Percentiles rank a stretch among this genome's conserved stretches.
These are phyloP conservation scores for Pyrenophora tritici-repentis DNA, from an alignment of 2,329 filamentous ascomycete species.

Conservation along the genomic window DNA sequence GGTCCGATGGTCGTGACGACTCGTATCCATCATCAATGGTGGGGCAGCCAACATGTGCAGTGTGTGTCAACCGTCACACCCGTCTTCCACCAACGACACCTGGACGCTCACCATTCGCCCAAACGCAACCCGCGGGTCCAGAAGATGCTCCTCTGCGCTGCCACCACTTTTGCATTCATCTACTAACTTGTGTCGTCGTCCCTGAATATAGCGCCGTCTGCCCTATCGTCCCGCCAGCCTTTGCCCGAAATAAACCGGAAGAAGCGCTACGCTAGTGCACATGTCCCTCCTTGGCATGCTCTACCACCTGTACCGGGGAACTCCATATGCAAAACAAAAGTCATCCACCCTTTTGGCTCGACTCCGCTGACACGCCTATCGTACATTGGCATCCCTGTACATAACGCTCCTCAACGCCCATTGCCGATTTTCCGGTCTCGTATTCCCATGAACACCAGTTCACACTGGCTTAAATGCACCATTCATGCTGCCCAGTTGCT, in stretches of 20 bases:
- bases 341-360: conserved; percentile 19
- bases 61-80: too few relatives aligned
- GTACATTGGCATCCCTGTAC: conserved; percentile 14
- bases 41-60: background rate
- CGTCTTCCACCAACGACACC: background rate
- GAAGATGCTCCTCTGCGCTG: background rate
- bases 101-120: background rate
- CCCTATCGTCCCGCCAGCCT: conserved; percentile 4
- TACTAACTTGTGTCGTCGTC: conserved; percentile 1
- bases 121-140: background rate
- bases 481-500: conserved; percentile 20
- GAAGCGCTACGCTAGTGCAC: conserved; percentile 6
- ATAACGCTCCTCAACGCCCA: conserved; percentile 23
- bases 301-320: conserved; percentile 22
- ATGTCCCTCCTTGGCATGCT: conserved; percentile 10
- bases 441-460: conserved; percentile 12
- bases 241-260: conserved; percentile 18
- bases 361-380: conserved; percentile 11
- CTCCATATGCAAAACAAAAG: conserved; percentile 29
- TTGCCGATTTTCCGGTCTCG: conserved; percentile 8
- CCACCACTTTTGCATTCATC: background rate
- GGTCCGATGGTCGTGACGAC: conserved; percentile 19
- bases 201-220: conserved; percentile 8
- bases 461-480: conserved; percentile 22
- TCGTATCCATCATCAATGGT: conserved; percentile 9